These are phyloP conservation scores for Coffea humblotiana DNA, from an alignment of 305 asterid genomes.

Conservation along the genomic window DNA sequence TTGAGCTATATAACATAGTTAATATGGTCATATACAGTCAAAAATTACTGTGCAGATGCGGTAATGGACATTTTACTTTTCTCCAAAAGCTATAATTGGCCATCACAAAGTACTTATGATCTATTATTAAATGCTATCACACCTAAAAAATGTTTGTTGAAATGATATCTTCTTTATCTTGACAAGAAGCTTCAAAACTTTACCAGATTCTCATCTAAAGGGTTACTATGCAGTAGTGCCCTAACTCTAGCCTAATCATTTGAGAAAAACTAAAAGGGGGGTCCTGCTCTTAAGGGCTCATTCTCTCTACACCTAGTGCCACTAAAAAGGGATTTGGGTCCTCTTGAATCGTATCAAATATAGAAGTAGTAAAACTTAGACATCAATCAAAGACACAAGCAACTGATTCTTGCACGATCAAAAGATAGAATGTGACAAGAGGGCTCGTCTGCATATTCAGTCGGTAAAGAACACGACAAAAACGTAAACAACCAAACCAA, in stretches of 20 bases:
- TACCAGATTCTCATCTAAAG: constrained; percentile 6
- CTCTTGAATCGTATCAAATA: background rate
- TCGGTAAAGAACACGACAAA: constrained; percentile 17
- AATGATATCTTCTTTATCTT: constrained; percentile 1
- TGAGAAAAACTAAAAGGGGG: background rate
- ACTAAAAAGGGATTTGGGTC: background rate
- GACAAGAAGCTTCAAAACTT: constrained; percentile 12
- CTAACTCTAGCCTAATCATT: constrained; percentile 5
- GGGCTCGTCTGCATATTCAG: background rate
- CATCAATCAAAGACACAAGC: background rate
- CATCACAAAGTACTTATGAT: background rate
- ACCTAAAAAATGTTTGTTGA: background rate
- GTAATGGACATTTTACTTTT: background rate
- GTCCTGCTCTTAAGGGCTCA: background rate
- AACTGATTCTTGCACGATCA: background rate
- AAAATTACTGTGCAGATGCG: background rate
- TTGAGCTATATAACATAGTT: too few species aligned
- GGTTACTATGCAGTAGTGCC: background rate
- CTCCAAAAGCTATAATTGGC: background rate
- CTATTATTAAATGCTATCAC: constrained; percentile 5
- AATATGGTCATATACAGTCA: too few species aligned
- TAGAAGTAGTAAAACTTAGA: constrained; percentile 7
- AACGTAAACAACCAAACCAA: too few species aligned
- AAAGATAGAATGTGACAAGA: background rate
- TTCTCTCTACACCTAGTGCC: constrained; percentile 3